Evolutionary conservation across 805 yeast genomes (phyloP), one percentile per base, ranked within the genome.

Genomic region (Pichia scutulata): DNA sequence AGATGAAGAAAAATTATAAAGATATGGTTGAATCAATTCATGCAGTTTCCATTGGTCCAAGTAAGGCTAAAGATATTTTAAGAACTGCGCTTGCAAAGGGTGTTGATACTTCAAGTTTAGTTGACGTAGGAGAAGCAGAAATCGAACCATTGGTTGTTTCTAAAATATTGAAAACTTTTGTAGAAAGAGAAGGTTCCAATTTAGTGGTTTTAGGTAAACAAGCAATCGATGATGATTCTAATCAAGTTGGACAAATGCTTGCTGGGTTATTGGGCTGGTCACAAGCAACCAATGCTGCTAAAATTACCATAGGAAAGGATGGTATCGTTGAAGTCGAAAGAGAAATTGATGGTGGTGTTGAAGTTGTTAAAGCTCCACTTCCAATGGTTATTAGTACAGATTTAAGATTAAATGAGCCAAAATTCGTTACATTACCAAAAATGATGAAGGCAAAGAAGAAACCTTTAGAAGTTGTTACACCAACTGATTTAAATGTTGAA

Each of bases 401-500:
- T 67, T 75, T 93, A 59, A 84, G 99, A 68, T 78, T 93, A 63
- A 93, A 93, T 67, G 93, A 81, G 64, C 99, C 99, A 42, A 82
- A 97, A 60, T 93, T 89, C 62, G 96, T 95, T n/a, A 81, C 95
- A 14, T 76, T 93, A 64, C 97, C 97, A 53, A 93, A 92, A 68
- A 80, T 90, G 73, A 93, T 93, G 98, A 93, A 93, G 75, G 98
- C 98, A 50, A 93, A 93, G 75, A 90, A 90, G 80, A 90, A 89
- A 75, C 96, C 96, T 4, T 74, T 90, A 65, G 88, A 81, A 59
- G 74, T 80, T 62, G 66, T 79, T 68, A 69, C 77, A 71, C 68
- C 82, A 21, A 72, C 63, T n/a, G 95, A 86, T 59, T 77, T 87
- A 53, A 86, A 83, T n/a, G 75, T 85, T 33, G 86, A 83, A 42